Base-by-base conservation (phyloP, 2,329 filamentous ascomycete genomes). In the Emydomyces testavorans region DNA sequence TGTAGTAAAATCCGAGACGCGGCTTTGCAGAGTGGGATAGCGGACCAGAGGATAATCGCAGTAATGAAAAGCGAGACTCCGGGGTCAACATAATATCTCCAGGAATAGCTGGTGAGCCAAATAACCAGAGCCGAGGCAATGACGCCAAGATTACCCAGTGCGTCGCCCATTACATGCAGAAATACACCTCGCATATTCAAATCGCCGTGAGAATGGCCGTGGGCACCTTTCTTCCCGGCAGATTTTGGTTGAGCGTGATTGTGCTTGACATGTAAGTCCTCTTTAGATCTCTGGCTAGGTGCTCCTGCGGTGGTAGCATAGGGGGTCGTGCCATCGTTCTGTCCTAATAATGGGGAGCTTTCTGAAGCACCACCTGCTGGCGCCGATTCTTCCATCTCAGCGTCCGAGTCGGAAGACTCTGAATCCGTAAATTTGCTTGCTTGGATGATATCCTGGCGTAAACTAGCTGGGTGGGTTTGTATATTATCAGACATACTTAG, bases 31-130 rank as follows among this genome's bases (percentile, higher is more conserved):
- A 74, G 65, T 3, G 71, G 71, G 47, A 73, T 70, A 6, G 71
- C 71, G 11, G 70, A 72, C 40, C 55, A 59, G 35, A 82, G 73
- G 50, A 82, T 82, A 58, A 82, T 80, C 52, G 88, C 67, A 1
- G 92, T 95, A 65, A 98, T 98, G 65, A 96, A 76, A 13, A 98
- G 78, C 0, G 92, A 98, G 51, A 98, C 90, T 15, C 80, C 78
- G 0, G 92, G 92, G 62, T 98, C 92, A 36, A 86, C 83, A 62
- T 96, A 96, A 69, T 79, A 84, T 54, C 85, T 82, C 71, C 83
- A 88, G 4, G 77, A 74, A 74, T 79, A 94, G 46, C 83, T 72
- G 1, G 87, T 92, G 49, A 94, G 75, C 89, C 89, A 95, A 68
- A 98, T 96, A 50, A 89, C 69, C 71, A 89, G 82, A 44, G 83